Evolutionary conservation across 2,329 filamentous ascomycete genomes (phyloP).

Genomic region (Chrysosphaeria jannelii): DNA sequence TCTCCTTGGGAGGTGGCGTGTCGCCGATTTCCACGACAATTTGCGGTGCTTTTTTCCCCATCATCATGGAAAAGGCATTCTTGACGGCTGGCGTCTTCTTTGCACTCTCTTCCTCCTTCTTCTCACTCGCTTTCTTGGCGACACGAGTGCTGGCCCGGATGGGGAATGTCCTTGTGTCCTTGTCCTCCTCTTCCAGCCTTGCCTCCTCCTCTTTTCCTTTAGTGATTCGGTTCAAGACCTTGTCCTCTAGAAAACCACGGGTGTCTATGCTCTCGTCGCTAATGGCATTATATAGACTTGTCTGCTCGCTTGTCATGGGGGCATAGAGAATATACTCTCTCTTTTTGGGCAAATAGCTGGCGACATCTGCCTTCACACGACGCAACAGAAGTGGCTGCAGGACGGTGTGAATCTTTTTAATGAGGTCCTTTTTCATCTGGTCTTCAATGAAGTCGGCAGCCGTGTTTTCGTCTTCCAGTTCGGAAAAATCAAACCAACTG

Average conservation of each 20-base stretch:
- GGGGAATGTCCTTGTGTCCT: slow-evolving; percentile 5
- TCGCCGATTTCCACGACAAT: not conserved
- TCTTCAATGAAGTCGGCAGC: slow-evolving; percentile 56
- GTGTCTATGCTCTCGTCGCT: slow-evolving; percentile 25
- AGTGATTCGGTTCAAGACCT: slow-evolving; percentile 35
- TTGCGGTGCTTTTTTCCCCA: slow-evolving; percentile 11
- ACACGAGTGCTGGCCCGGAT: slow-evolving; percentile 12
- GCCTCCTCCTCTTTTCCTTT: not conserved
- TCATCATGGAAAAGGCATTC: slow-evolving; percentile 24
- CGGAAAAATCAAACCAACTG: slow-evolving; percentile 90
- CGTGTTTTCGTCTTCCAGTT: slow-evolving; percentile 53
- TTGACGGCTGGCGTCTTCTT: slow-evolving; percentile 2
- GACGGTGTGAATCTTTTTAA: slow-evolving; percentile 80
- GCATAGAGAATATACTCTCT: slow-evolving; percentile 89
- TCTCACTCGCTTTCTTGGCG: not conserved
- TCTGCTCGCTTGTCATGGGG: slow-evolving; percentile 69
- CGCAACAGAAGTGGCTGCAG: slow-evolving; percentile 73
- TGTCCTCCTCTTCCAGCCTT: not conserved
- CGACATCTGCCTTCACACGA: slow-evolving; percentile 77
- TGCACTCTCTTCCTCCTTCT: not conserved
- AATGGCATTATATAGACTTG: slow-evolving; percentile 51
- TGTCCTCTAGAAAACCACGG: slow-evolving; percentile 55
- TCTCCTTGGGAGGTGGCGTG: not conserved
- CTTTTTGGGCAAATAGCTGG: slow-evolving; percentile 76
- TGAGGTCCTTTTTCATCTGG: slow-evolving; percentile 43